Base-by-base conservation (phyloP, 164 flowering plant genomes). In the Brasenia schreberi region DNA sequence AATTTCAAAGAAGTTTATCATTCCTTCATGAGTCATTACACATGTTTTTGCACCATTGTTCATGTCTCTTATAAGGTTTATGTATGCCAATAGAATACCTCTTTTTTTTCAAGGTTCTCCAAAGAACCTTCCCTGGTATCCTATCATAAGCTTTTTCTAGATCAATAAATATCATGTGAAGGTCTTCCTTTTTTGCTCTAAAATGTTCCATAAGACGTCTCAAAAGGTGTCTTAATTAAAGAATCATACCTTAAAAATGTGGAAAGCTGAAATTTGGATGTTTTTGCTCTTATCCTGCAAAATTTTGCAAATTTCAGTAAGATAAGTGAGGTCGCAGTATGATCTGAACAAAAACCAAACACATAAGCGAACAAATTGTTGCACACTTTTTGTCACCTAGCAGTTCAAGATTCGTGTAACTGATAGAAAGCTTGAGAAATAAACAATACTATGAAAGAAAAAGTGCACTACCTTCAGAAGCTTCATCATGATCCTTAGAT, bases 251-350 rank as follows among this genome's bases (percentile, higher is more conserved):
- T 94, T 94, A 76, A 94, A 94, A 70, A 94, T 85, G 74, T 94
- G 99, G 76, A 94, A 94, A 61, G 99, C 96, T 44, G 96, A 85
- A 16, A 89, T 77, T 77, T 87, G 95, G 67, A 94, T 91, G 68
- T 89, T 94, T 86, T 87, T 94, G 86, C 97, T 94, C 1, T 97
- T 81, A 67, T 94, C 99, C 99, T 94, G 92, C 75, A 70, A 33
- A 49, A 66, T 19, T 5, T 14, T n/a, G 18, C 44, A 23, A 27
- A 43, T 33, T 42, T 23, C 5, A 6, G 27, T 60, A 60, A 60
- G 63, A 60, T 60, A 19, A 9, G 16, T 6, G 27, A 60, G n/a
- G 63, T 18, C n/a, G 10, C 19, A 6, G n/a, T 17, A 3, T 60
- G 63, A 18, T 6, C 11, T 1, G 7, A 6, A 60, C n/a, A n/a